These are phyloP conservation scores for Starmerella etchellsii DNA, from an alignment of 805 yeast species.

Conservation along the genomic window DNA sequence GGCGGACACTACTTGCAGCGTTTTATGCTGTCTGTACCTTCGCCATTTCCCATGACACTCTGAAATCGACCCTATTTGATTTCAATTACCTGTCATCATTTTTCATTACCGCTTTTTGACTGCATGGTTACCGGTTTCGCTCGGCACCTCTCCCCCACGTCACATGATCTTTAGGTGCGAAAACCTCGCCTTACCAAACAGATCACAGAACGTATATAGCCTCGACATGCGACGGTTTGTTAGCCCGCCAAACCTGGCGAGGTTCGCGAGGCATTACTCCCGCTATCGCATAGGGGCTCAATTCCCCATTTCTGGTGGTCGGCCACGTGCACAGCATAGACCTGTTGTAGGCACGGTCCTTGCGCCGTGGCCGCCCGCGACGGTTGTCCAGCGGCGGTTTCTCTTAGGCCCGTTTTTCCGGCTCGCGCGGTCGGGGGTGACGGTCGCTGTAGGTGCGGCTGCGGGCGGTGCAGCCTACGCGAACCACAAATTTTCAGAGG, in stretches of 20 bases:
- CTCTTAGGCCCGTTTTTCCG: slow-evolving; percentile 21
- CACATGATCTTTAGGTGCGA: too few species aligned
- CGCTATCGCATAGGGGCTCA: neutral
- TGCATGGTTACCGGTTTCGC: too few species aligned
- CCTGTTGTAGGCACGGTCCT: neutral
- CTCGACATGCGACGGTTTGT: too few species aligned
- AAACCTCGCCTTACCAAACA: too few species aligned
- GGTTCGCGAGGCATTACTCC: neutral
- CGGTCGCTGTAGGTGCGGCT: slow-evolving; percentile 69
- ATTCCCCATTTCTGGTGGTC: neutral
- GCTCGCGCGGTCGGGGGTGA: slow-evolving; percentile 32
- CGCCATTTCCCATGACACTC: too few species aligned
- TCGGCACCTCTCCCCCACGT: too few species aligned
- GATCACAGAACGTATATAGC: too few species aligned
- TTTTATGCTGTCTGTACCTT: too few species aligned
- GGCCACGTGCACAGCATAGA: neutral
- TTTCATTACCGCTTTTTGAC: too few species aligned
- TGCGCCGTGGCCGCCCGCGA: neutral
- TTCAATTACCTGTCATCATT: too few species aligned
- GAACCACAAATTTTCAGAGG: slow-evolving; percentile 84
- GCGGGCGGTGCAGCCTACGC: slow-evolving; percentile 93
- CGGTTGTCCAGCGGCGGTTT: slow-evolving; percentile 18
- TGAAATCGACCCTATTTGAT: too few species aligned
- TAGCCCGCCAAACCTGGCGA: neutral
- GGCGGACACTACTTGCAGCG: too few species aligned